Evolutionary conservation across 176 grass and related monocot species (phyloP), one percentile per base, ranked within the genome.

Genomic region (Urochloa ruziziensis): DNA sequence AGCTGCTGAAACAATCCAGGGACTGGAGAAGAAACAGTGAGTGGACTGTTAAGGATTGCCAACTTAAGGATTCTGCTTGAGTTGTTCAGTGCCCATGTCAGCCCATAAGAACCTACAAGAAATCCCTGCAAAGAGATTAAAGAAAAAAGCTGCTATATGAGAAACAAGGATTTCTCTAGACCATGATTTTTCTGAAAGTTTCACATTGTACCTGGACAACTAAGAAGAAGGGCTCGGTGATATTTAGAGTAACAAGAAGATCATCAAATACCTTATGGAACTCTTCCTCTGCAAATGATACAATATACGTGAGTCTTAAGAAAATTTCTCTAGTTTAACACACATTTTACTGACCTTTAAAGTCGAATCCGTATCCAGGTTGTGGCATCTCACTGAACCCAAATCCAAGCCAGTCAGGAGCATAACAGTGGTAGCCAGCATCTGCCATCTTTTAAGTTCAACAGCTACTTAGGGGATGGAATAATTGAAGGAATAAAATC

Each of bases 361-460:
- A 98, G 80, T 84, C 83, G 59, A 98, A 98, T 70, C 93, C 96
- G 82, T 98, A 98, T 58, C 96, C 96, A 72, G 96, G 87, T 27
- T 98, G 96, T 63, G 96, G 96, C 88, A 91, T 95, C 62, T 98
- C 96, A 88, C 92, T 98, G 70, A 98, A 98, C 36, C 96, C 96
- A 80, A 98, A 98, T 90, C 96, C 92, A 62, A 98, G 90, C 96
- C 96, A 98, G 47, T 98, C 95, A 88, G 92, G 95, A 74, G 95
- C 95, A 79, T 80, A 95, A 70, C 95, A 95, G 72, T 91, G 95
- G 73, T 95, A 98, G 56, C 95, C 92, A 89, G 68, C 77, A 79
- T 88, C 87, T 84, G 92, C 76, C 92, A 98, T 94, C 95, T 98
- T 86, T 83, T 70, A 85, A 90, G 53, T 77, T 85, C 37, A 90